Base-by-base conservation (phyloP, 2,329 filamentous ascomycete genomes). In the Allantophomopsis lycopodina region DNA sequence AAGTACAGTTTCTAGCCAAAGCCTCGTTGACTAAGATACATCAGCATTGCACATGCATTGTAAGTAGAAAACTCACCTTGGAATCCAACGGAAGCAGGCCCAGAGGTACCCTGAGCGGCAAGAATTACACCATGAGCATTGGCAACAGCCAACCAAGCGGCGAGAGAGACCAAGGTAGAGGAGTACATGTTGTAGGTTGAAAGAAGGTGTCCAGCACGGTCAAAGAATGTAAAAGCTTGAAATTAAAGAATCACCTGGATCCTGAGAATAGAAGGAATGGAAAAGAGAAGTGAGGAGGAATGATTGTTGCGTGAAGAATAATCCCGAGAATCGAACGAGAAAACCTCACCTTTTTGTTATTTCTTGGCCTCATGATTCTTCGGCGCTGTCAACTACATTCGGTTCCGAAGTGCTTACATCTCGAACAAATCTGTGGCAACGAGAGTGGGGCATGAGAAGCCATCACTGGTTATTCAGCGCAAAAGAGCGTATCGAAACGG, bases 1-100 rank as follows among this genome's bases (percentile, higher is more conserved):
- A 61, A 13, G 73, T 77, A 55, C 76, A 78, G 55, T 79, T 76
- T 45, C 76, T 68, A 20, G 76, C 71, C 48, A 76, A 64, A 41
- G 57, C 57, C 32, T 65, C 56, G 48, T 72, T 65, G 44, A 79
- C 66, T 68, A 43, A 7, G 14, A 28, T 35, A 7, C 10, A 37
- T 13, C 4, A 34, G 15, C 37, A 18, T 13, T 15, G 13, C n/a
- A 11, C 13, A 12, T 16, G 20, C 37, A 20, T 38, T n/a, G 7
- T 20, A 20, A 4, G 4, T 31, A 31, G 10, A 30, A 39, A 3
- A 23, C 17, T 8, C 23, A 23, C 38, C 16, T 39, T 39, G 37
- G 50, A 69, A 70, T n/a, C 65, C 69, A 36, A 69, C 55, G 43
- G 64, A 67, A 10, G 59, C 48, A 14, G 66, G 66, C 2, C 63